phyloP scores from a whole-genome alignment of 768 basidiomycete species.

The Lactarius psammicola region DNA sequence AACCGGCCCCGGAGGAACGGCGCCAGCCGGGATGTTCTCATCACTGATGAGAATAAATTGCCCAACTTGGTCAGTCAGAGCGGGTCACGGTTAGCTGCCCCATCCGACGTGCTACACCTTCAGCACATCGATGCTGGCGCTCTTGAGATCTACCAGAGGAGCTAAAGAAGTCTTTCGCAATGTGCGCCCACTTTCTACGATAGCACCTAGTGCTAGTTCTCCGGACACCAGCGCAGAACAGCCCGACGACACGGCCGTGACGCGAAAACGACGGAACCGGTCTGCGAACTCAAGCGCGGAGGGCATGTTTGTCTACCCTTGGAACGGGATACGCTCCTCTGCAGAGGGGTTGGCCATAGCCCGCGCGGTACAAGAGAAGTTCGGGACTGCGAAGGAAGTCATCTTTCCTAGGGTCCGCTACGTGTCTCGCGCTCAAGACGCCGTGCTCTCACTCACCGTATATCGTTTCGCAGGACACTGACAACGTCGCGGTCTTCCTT shows the following conservation, averaged over 20 bases:
- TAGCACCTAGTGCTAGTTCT: background rate
- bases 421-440: background rate
- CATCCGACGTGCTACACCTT: background rate
- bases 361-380: slow-evolving; percentile 23
- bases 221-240: background rate
- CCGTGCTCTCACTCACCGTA: background rate
- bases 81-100: background rate
- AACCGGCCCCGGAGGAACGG: background rate
- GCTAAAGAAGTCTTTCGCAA: background rate
- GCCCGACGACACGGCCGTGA: background rate
- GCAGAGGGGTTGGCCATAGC: slow-evolving; percentile 24
- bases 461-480: slow-evolving; percentile 8
- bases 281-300: background rate
- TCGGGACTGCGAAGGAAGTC: slow-evolving; percentile 20
- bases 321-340: slow-evolving; percentile 12
- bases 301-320: slow-evolving; percentile 16
- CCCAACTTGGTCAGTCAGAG: background rate
- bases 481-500: background rate
- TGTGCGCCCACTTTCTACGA: slow-evolving; percentile 8
- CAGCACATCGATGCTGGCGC: slow-evolving; percentile 12
- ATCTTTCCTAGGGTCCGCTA: slow-evolving; percentile 22
- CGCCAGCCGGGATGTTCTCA: no score
- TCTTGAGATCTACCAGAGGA: slow-evolving; percentile 12
- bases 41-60: background rate
- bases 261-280: background rate